These are phyloP conservation scores for Scenedesmus sp. DNA, from an alignment of 163 green algal species.

Conservation along the genomic window DNA sequence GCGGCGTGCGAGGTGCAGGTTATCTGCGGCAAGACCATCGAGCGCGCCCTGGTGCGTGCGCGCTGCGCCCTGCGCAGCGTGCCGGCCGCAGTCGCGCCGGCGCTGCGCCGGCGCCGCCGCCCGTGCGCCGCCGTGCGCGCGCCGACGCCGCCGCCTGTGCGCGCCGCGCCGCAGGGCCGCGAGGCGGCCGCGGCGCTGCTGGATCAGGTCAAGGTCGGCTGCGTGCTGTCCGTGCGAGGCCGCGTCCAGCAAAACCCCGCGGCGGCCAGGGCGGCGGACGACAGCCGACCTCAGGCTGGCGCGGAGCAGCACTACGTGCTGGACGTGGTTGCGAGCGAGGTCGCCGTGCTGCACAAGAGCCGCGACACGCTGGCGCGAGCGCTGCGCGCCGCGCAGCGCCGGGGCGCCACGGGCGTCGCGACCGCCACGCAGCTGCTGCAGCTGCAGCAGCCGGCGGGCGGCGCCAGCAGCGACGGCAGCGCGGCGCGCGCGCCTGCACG, in stretches of 20 bases:
- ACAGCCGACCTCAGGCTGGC: neutral
- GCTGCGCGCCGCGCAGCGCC: neutral
- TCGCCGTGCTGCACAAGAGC: slow-evolving; percentile 45
- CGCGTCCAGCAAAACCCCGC: slow-evolving; percentile 44
- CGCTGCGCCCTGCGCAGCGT: too few species aligned
- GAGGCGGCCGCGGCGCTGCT: slow-evolving; percentile 15
- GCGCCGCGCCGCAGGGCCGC: slow-evolving; percentile 32
- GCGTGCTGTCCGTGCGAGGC: slow-evolving; percentile 40
- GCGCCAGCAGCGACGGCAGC: too few species aligned
- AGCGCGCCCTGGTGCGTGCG: slow-evolving; percentile 38
- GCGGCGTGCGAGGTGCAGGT: slow-evolving; percentile 51
- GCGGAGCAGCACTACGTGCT: slow-evolving; percentile 34
- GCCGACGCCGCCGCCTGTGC: too few species aligned
- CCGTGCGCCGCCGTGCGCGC: too few species aligned
- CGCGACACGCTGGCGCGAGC: neutral
- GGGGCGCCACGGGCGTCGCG: neutral
- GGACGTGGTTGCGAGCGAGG: slow-evolving; percentile 44
- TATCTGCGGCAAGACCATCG: slow-evolving; percentile 56
- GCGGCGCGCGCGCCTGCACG: too few species aligned
- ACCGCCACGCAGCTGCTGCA: neutral
- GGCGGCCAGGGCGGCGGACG: neutral
- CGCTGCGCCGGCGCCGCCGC: too few species aligned
- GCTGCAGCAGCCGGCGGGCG: neutral
- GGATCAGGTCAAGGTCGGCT: slow-evolving; percentile 49
- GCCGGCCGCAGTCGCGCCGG: too few species aligned